A percentile compares a stretch with the other conserved stretches of the same genome.
Conservation (phyloP, 768 basidiomycete species). For the Rhizopogon rudus region DNA sequence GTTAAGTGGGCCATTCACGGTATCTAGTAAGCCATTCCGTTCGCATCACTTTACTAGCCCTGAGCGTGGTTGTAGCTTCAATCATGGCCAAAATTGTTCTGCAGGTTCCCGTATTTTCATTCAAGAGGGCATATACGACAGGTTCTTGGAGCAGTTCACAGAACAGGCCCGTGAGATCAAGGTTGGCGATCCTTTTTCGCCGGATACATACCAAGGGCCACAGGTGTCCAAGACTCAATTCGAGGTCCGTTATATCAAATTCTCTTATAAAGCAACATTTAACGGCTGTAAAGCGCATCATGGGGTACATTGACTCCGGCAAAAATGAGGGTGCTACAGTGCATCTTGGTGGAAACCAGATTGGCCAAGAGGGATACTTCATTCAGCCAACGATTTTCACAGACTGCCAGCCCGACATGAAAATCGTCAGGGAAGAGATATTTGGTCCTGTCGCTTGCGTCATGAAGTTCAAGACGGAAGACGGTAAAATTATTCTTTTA, state of each 20-base stretch:
- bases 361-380: constrained; percentile 40
- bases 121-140: constrained; percentile 52
- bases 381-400: constrained; percentile 41
- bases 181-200: constrained; percentile 41
- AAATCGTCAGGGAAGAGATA: constrained; percentile 36
- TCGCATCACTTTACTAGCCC: not conserved
- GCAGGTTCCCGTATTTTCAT: constrained; percentile 58
- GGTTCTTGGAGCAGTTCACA: constrained; percentile 43
- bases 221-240: constrained; percentile 45
- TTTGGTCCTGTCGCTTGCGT: constrained; percentile 46
- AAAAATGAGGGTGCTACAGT: constrained; percentile 45
- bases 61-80: constrained; percentile 25
- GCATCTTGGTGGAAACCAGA: constrained; percentile 37
- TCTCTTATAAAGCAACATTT: not conserved
- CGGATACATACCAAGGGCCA: constrained; percentile 41
- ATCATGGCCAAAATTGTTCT: constrained; percentile 44
- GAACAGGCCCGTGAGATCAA: constrained; percentile 26
- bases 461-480: constrained; percentile 40
- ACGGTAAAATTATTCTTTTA: constrained; percentile 6
- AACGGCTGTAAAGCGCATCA: constrained; percentile 30
- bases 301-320: constrained; percentile 46
- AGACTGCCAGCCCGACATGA: constrained; percentile 42
- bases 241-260: constrained; percentile 22
- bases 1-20: constrained; percentile 69
- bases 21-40: constrained; percentile 52